phyloP scores from a whole-genome alignment of 2,329 filamentous ascomycete genomes.

The Ascochyta koolunga region DNA sequence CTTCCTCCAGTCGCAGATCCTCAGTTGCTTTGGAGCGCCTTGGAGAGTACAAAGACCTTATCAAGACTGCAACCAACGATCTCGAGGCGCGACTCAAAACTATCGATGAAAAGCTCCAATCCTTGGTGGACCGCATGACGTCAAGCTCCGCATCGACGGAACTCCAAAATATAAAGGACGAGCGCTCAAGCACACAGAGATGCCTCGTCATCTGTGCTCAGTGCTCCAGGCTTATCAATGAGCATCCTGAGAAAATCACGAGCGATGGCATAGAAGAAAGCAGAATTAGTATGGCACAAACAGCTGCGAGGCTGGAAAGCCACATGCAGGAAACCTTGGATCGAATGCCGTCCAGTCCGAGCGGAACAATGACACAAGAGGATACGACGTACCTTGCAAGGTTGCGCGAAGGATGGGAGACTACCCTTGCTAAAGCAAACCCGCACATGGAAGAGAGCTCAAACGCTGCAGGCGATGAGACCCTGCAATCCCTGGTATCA shows the following conservation, averaged over 20 bases:
- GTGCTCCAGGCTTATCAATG: constrained; percentile 15
- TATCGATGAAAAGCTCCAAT: constrained; percentile 21
- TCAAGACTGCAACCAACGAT: constrained; percentile 19
- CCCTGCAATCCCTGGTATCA: constrained; percentile 16
- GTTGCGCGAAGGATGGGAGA: constrained; percentile 16
- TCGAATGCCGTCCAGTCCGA: constrained; percentile 6
- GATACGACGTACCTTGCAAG: constrained; percentile 6
- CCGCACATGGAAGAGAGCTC: constrained; percentile 13
- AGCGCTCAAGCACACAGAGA: constrained; percentile 18
- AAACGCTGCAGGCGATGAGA: constrained; percentile 15
- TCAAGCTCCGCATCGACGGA: constrained; percentile 8
- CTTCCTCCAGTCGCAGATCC: constrained; percentile 18
- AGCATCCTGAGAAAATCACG: constrained; percentile 12
- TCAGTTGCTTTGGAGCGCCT: constrained; percentile 13
- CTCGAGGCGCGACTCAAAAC: constrained; percentile 19
- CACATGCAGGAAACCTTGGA: constrained; percentile 15
- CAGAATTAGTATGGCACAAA: constrained; percentile 11
- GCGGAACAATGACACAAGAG: constrained; percentile 6
- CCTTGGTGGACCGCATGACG: constrained; percentile 4
- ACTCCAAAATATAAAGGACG: constrained; percentile 14
- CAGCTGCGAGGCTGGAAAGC: constrained; percentile 12
- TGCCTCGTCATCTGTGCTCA: constrained; percentile 19
- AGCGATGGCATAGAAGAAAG: constrained; percentile 16
- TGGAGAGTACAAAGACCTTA: constrained; percentile 17
- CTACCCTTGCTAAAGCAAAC: constrained; percentile 5